Evolutionary conservation across 176 grass and related monocot species (phyloP).

Genomic region (Oryza glaberrima): DNA sequence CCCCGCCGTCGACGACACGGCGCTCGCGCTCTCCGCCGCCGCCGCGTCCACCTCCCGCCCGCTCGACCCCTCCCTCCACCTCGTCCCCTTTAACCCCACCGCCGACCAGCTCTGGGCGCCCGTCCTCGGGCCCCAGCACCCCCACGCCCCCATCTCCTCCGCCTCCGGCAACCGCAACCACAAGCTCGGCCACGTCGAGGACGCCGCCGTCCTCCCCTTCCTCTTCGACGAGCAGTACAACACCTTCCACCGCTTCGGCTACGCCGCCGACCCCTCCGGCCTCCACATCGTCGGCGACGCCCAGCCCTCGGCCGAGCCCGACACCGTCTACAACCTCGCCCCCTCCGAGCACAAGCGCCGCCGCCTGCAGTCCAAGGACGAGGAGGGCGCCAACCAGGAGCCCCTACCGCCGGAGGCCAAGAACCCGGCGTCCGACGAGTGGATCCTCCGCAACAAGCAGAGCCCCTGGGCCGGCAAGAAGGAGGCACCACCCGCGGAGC

Average conservation of each 20-base stretch:
- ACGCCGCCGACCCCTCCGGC: constrained; percentile 84
- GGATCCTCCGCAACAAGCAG: constrained; percentile 81
- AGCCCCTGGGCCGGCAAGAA: constrained; percentile 96
- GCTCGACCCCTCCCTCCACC: constrained; percentile 78
- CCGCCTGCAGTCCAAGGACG: constrained; percentile 65
- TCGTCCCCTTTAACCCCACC: constrained; percentile 91
- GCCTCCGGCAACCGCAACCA: constrained; percentile 86
- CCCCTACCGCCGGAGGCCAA: constrained; percentile 38
- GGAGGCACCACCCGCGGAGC: constrained; percentile 63
- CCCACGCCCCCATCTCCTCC: constrained; percentile 70
- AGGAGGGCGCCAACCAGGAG: constrained; percentile 13
- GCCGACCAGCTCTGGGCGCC: constrained; percentile 94
- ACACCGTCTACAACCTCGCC: constrained; percentile 89
- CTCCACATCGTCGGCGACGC: constrained; percentile 80
- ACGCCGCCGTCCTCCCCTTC: constrained; percentile 83
- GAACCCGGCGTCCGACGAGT: constrained; percentile 83
- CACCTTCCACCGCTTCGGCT: constrained; percentile 93
- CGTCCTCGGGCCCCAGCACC: constrained; percentile 78
- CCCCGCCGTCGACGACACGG: constrained; percentile 82
- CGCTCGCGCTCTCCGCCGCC: constrained; percentile 72
- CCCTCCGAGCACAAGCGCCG: constrained; percentile 95
- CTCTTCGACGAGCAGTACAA: constrained; percentile 99
- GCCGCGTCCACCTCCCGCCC: constrained; percentile 58
- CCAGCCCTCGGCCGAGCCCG: constrained; percentile 47
- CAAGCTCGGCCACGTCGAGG: constrained; percentile 95